Percentiles rank a stretch among this genome's conserved stretches.
Conservation (phyloP, 169 alveolate genomes). For the Plasmodium vivax region DNA sequence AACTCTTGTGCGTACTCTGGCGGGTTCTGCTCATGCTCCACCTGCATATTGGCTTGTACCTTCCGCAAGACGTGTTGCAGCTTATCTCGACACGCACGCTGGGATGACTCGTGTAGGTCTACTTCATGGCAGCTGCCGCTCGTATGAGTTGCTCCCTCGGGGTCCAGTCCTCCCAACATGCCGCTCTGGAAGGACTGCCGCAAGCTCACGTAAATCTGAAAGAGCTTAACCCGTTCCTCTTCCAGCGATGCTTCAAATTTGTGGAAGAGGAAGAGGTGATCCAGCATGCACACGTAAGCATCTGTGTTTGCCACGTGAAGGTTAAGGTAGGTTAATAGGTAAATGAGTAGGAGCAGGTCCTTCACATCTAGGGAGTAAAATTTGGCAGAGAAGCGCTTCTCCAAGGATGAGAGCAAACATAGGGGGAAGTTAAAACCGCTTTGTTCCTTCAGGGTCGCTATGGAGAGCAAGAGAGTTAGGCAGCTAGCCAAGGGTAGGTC, state of each 20-base stretch:
- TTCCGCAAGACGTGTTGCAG: neutral
- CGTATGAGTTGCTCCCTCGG: neutral
- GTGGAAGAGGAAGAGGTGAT: constrained; percentile 7
- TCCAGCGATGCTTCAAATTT: constrained; percentile 1
- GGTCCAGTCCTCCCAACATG: neutral
- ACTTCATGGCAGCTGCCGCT: no score
- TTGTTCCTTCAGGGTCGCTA: constrained; percentile 39
- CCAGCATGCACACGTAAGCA: constrained; percentile 26
- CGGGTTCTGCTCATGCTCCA: neutral
- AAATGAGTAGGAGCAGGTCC: constrained; percentile 48
- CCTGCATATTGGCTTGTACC: neutral
- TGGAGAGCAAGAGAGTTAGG: constrained; percentile 30
- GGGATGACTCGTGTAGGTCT: neutral
- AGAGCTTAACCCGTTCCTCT: constrained; percentile 27
- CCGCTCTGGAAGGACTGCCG: neutral
- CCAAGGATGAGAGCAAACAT: constrained; percentile 50
- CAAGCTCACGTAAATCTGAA: constrained; percentile 53
- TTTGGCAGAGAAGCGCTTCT: constrained; percentile 22
- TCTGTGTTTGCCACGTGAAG: constrained; percentile 33
- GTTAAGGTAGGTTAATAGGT: constrained; percentile 45
- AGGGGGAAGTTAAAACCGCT: constrained; percentile 49
- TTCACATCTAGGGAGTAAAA: constrained; percentile 39
- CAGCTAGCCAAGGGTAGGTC: constrained; percentile 15
- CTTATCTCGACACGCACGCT: neutral
- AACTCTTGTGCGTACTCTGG: neutral